Evolutionary conservation across 805 yeast species (phyloP).

Genomic region (Cyberlindnera galapagoensis): DNA sequence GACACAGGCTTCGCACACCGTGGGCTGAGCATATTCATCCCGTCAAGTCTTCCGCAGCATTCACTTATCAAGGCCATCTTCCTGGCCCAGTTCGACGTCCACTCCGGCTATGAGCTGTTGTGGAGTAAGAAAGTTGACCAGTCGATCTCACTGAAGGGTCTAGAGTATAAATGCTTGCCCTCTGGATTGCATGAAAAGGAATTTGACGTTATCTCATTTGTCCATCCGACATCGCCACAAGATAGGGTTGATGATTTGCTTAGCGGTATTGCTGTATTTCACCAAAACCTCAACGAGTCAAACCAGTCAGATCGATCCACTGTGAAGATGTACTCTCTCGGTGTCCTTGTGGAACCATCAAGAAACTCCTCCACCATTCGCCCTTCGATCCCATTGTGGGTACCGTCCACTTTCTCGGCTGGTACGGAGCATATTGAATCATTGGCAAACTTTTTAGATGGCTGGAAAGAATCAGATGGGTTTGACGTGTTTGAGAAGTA

Average conservation of each 20-base stretch:
- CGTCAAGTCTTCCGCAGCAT: constrained; percentile 2
- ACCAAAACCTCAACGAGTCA: constrained; percentile 34
- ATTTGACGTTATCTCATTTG: constrained; percentile 50
- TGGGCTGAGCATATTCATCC: constrained; percentile 3
- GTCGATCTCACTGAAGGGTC: constrained; percentile 31
- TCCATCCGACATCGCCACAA: constrained; percentile 25
- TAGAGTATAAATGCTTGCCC: constrained; percentile 63
- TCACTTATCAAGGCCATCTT: constrained; percentile 37
- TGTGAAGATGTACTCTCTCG: constrained; percentile 60
- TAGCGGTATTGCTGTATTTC: constrained; percentile 48
- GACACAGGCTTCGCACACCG: constrained; percentile 1
- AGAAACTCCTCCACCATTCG: constrained; percentile 15
- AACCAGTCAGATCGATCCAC: constrained; percentile 30
- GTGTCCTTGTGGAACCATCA: constrained; percentile 46
- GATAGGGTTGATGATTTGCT: constrained; percentile 17
- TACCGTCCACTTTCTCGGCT: constrained; percentile 33
- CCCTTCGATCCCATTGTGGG: constrained; percentile 27
- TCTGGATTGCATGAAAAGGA: constrained; percentile 55
- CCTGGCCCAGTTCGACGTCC: constrained; percentile 46
- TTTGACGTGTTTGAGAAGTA: constrained; percentile 20
- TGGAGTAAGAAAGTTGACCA: constrained; percentile 33
- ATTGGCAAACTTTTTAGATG: constrained; percentile 25
- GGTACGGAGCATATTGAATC: constrained; percentile 38
- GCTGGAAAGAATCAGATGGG: constrained; percentile 19
- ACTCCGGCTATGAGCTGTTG: constrained; percentile 40